These are phyloP conservation scores for Eucalyptus marginata DNA, from an alignment of 345 rosid species.

Conservation along the genomic window DNA sequence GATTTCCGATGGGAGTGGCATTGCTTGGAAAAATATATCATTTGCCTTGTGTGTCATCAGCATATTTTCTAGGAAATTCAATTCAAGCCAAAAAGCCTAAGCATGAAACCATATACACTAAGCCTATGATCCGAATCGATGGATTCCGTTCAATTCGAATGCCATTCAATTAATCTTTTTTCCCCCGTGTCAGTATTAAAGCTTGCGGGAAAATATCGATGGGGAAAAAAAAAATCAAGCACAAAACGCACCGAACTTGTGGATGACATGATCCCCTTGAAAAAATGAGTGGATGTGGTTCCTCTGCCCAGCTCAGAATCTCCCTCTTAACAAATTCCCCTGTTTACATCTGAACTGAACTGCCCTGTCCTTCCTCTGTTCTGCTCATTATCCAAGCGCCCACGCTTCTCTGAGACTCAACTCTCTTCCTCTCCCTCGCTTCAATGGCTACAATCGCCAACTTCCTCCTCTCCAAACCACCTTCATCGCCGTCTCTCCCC, in stretches of 20 bases:
- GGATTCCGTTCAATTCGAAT: rapidly evolving
- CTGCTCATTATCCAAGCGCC: too few relatives aligned
- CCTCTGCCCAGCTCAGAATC: not conserved
- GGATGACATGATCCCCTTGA: not conserved
- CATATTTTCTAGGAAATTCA: rapidly evolving
- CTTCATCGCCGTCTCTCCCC: not conserved
- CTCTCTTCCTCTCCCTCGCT: not conserved
- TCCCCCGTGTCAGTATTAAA: not conserved
- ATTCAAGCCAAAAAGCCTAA: not conserved
- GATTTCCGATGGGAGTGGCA: not conserved
- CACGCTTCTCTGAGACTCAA: not conserved
- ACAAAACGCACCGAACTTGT: not conserved
- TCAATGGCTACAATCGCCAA: constrained; percentile 45
- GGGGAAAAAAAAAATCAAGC: not conserved
- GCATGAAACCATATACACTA: rapidly evolving
- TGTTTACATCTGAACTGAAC: not conserved
- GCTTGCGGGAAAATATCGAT: rapidly evolving
- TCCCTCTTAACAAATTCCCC: not conserved
- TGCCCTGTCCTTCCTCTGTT: not conserved
- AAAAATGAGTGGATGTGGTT: not conserved
- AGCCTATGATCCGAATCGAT: rapidly evolving
- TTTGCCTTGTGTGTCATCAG: rapidly evolving
- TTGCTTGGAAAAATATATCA: not conserved
- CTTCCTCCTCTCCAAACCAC: constrained; percentile 38
- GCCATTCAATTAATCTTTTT: not conserved